Evolutionary conservation across 257 asterid species (phyloP), one percentile per base, ranked within the genome.

Genomic region (Solanum clarkiae): DNA sequence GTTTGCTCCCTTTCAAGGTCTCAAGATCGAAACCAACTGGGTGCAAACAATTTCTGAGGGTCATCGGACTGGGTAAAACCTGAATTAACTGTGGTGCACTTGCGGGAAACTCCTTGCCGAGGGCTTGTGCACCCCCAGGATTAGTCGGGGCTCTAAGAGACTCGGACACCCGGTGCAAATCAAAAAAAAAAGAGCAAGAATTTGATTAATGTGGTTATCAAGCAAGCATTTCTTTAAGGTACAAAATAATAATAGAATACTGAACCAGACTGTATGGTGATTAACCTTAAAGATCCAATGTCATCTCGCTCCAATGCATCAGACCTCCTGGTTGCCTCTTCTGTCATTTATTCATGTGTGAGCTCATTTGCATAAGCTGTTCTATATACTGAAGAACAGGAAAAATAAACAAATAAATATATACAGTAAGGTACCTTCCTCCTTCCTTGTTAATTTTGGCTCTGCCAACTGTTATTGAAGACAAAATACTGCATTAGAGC

Each of bases 251-350:
- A 74, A 47, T 47, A 74, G 60, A 74, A 74, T 74, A 74, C 44
- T 74, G 60, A 26, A 51, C 82, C 22, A 77, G 22, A 26, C 26
- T 51, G 26, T 77, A 77, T 51, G 26, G 47, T 69, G 83, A 87
- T 90, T 86, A 86, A 95, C 99, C 98, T 96, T 88, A 95, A 91
- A 74, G 89, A 82, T 18, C 83, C 89, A 49, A 92, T 66, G 84
- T 92, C 98, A 89, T 96, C 98, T 75, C 87, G 87, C 92, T 95
- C 96, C 90, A 93, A 82, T 51, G 97, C 98, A 13, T 90, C 42
- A 65, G 97, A 91, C 89, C 99, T 93, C 89, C 96, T 90, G 85
- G 92, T 89, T 85, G 93, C 98, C 88, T 94, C 98, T 87, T 94
- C 99, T 95, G 94, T 88, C 62, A 26, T 26, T 26, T 83, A 88